Evolutionary conservation across 2,329 filamentous ascomycete genomes (phyloP), one percentile per base, ranked within the genome.

Genomic region (Sporothrix phasma): DNA sequence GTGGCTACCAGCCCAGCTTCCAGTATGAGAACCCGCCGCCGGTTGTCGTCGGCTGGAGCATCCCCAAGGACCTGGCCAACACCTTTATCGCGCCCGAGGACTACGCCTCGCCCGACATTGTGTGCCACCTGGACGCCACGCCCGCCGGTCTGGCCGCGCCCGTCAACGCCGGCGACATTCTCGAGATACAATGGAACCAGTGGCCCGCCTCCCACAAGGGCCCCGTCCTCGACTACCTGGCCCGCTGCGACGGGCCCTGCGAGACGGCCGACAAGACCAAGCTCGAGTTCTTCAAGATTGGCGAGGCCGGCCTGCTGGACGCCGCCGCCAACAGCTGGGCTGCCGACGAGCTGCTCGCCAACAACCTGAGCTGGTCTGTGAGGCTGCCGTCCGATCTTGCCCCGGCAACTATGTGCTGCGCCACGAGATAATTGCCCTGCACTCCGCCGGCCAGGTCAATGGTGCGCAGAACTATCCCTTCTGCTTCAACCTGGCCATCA

Each of bases 391-490:
- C 70, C 51, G 71, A 70, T 66, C 76, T 82, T 60, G 76, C 74
- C 73, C 78, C 5, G 80, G 80, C 2, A 80, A 79, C 70, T 82
- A 82, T 65, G 78, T 82, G 47, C 73, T 82, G 59, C 76, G 80
- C 47, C 78, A 81, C 67, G 80, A 82, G 72, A 81, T 81, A 67
- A 80, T 82, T 54, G 67, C 66, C 2, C 68, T 69, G 59, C 68
- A 68, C 65, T 62, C 62, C 17, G 66, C 65, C 34, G 66, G 68
- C 43, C 39, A 65, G 39, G 37, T 62, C 54, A 67, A 68, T 61
- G 67, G 66, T n/a, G 66, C 67, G 37, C 68, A 68, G 60, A 67
- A 66, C 64, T 67, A 69, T 46, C 66, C 65, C 11, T 67, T 64
- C 41, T 67, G 66, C 62, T 65, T 68, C 66, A 68, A 66, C 64